Base-by-base conservation (phyloP, 2,329 filamentous ascomycete species). In the Colletotrichum nymphaeae region DNA sequence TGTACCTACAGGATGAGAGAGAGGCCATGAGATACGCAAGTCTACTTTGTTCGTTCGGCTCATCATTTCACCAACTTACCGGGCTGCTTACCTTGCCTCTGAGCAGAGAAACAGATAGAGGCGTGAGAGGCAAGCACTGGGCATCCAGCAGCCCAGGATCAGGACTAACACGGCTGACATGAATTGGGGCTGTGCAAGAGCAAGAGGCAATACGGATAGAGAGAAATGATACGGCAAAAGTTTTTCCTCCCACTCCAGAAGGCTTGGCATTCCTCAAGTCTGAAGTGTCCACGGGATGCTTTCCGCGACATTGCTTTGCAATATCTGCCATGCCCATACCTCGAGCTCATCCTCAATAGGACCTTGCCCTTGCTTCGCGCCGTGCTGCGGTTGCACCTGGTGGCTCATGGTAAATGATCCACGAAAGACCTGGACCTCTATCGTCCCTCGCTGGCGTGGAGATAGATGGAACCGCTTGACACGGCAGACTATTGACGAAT, bases 111-210 rank as follows among this genome's bases (percentile, higher is more conserved):
- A 49, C 16, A 19, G 16, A 42, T 42, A 19, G 37, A 42, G 37
- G 37, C 37, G 37, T 42, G 16, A 42, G 16, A 42, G 37, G 37
- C 37, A 19, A 42, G 55, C 66, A 56, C 42, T 35, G 59, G 53
- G 53, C 59, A 46, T 62, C 35, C 35, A 46, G 42, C 56, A 69
- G n/a, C 57, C 22, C 35, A 28, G 42, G 30, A 28, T 24, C 60
- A 24, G 30, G 32, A 70, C 60, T 24, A 60, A 62, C 58, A 52
- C 32, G 24, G 55, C 46, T 60, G 70, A 56, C 62, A 28, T 56
- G 58, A 19, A 66, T 24, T 66, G 71, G 46, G 71, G 71, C 71
- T 73, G 71, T 73, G 71, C 71, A 73, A 66, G 49, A 59, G 37
- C 30, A 26, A 55, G 63, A 11, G 12, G 24, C 16, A 59, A 67